Evolutionary conservation across 352 stramenopile genomes (phyloP).

Genomic region (Elongisporangium prolatum): DNA sequence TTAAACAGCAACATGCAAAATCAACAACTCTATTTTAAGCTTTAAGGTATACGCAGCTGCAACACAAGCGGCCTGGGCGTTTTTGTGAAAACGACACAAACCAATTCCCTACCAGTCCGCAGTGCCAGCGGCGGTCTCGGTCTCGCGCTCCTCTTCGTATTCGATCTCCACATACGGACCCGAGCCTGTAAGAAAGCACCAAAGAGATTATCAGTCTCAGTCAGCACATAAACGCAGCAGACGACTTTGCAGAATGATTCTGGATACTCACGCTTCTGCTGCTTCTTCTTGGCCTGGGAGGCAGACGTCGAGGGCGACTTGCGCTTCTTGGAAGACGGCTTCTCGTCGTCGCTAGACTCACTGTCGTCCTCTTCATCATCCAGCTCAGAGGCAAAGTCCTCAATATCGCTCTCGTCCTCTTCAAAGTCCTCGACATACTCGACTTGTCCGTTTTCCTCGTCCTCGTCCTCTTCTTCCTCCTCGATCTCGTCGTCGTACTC

Average conservation of each 20-base stretch:
- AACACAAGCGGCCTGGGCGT: not conserved
- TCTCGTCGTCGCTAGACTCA: constrained; percentile 46
- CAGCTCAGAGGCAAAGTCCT: constrained; percentile 76
- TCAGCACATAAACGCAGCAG: not conserved
- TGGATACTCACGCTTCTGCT: constrained; percentile 47
- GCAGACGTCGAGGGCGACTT: constrained; percentile 35
- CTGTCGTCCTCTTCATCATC: constrained; percentile 55
- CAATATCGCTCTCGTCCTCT: constrained; percentile 91
- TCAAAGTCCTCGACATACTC: constrained; percentile 89
- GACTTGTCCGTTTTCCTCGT: constrained; percentile 63
- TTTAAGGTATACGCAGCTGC: not conserved
- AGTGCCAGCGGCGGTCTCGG: constrained; percentile 35
- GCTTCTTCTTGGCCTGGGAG: constrained; percentile 52
- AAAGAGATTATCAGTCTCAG: constrained; percentile 6
- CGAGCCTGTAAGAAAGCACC: constrained; percentile 15
- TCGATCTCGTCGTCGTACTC: constrained; percentile 60
- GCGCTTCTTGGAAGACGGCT: constrained; percentile 48
- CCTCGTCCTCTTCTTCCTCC: constrained; percentile 57
- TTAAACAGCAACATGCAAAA: not conserved
- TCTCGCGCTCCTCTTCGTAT: constrained; percentile 77
- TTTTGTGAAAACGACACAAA: not conserved
- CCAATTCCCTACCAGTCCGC: constrained; percentile 41
- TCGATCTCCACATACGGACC: constrained; percentile 85
- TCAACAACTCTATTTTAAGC: not conserved
- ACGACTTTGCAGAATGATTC: not conserved